Evolutionary conservation across 192 early-diverging fungal genomes (phyloP).

Genomic region (Funneliformis geosporum): DNA sequence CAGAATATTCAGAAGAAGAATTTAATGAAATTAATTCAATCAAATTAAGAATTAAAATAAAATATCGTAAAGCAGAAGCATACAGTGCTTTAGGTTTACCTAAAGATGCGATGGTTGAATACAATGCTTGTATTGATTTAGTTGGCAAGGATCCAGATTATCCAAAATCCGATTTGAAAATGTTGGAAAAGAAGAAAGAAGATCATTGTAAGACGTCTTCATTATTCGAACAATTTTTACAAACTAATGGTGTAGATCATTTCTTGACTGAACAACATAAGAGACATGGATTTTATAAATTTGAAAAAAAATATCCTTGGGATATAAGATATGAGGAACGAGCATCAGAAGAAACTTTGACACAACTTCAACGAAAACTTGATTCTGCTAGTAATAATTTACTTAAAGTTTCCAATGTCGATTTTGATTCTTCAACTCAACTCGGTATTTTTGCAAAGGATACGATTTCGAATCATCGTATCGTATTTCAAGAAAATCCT

Average conservation of each 20-base stretch:
- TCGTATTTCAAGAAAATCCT: neutral
- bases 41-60: neutral
- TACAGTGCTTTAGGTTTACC: neutral
- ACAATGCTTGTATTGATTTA: neutral
- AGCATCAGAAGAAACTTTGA: neutral
- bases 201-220: neutral
- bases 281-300: conserved; percentile 3
- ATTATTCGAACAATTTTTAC: neutral
- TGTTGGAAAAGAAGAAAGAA: neutral
- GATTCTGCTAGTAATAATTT: neutral
- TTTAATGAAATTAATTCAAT: neutral
- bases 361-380: neutral
- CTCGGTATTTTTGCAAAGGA: neutral
- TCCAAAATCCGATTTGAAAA: neutral
- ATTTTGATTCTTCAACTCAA: neutral
- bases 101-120: neutral
- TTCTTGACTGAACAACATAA: neutral
- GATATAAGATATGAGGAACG: conserved; percentile 4
- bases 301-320: conserved; percentile 12
- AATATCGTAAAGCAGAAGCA: neutral
- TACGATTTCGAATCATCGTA: neutral
- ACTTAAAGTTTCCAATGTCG: neutral
- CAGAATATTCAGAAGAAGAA: neutral
- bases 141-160: neutral
- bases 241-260: neutral